These are phyloP conservation scores for Puccinia novopanici DNA, from an alignment of 1,284 basidiomycete genomes.

Conservation along the genomic window DNA sequence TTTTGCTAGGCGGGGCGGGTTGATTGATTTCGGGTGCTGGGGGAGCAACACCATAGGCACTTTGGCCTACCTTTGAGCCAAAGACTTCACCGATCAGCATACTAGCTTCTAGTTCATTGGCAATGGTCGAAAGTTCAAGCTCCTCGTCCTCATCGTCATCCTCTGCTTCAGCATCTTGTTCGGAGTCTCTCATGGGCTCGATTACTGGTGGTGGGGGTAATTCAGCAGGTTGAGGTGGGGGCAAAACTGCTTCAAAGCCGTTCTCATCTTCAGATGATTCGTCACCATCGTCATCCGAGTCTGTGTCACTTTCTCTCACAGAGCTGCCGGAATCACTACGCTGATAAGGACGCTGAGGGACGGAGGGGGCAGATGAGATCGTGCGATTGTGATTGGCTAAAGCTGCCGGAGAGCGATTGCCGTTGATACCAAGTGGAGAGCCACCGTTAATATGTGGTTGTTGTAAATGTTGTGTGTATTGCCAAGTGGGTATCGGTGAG, in stretches of 20 bases:
- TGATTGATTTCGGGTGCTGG: neutral
- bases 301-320: constrained; percentile 43
- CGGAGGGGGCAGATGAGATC: neutral
- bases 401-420: constrained; percentile 22
- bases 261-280: constrained; percentile 30
- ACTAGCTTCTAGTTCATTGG: constrained; percentile 42
- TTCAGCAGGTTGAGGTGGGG: neutral
- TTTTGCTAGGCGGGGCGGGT: neutral
- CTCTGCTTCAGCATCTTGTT: constrained; percentile 36
- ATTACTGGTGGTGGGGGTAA: constrained; percentile 4
- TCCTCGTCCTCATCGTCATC: constrained; percentile 41
- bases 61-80: constrained; percentile 15
- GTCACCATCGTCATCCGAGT: constrained; percentile 32
- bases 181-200: constrained; percentile 8
- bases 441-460: constrained; percentile 21
- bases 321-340: constrained; percentile 47
- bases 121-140: constrained; percentile 25
- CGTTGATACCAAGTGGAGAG: constrained; percentile 30
- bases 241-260: constrained; percentile 9
- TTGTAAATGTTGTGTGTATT: constrained; percentile 40
- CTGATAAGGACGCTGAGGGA: constrained; percentile 35
- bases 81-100: constrained; percentile 38
- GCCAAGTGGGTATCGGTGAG: constrained; percentile 36
- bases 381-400: constrained; percentile 24
- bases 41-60: constrained; percentile 11